Conservation (phyloP, 1,284 basidiomycete species). For the Ustilago trichophora region DNA sequence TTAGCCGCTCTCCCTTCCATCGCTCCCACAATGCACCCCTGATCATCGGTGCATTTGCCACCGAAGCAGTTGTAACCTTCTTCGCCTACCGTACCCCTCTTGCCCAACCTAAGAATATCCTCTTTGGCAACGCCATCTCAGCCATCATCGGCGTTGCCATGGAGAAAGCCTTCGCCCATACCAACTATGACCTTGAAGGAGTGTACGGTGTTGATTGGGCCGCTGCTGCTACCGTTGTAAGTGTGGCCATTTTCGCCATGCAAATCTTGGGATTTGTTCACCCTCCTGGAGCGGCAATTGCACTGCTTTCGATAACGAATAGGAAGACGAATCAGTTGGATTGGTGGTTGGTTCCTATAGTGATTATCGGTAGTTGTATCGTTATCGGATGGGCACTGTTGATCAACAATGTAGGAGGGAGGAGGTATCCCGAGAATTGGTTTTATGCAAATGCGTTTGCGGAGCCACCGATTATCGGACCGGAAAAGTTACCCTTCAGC, state of each 20-base stretch:
- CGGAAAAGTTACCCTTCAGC: conserved; percentile 33
- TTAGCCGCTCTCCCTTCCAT: conserved; percentile 26
- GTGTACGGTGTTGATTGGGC: conserved; percentile 51
- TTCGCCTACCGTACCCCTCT: conserved; percentile 46
- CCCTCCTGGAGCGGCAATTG: conserved; percentile 57
- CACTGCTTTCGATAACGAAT: conserved; percentile 48
- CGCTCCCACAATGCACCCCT: conserved; percentile 35
- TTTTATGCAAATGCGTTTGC: conserved; percentile 29
- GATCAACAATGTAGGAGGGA: conserved; percentile 54
- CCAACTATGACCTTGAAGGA: conserved; percentile 37
- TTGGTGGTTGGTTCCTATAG: conserved; percentile 50
- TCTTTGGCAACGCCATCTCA: conserved; percentile 53
- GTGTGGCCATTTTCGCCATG: conserved; percentile 48
- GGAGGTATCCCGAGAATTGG: conserved; percentile 46
- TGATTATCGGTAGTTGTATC: conserved; percentile 29
- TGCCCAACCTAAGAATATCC: conserved; percentile 55
- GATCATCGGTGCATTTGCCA: conserved; percentile 49
- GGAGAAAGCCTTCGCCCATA: conserved; percentile 38
- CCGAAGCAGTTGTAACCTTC: conserved; percentile 59
- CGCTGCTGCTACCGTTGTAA: conserved; percentile 26
- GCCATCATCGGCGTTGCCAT: conserved; percentile 54
- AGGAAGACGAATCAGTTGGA: conserved; percentile 25
- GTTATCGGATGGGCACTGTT: conserved; percentile 59
- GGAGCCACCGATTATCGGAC: conserved; percentile 34
- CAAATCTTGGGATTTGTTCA: conserved; percentile 55